Evolutionary conservation across 208 protist species (phyloP), one percentile per base, ranked within the genome.

Genomic region (Eutreptiella sp.): DNA sequence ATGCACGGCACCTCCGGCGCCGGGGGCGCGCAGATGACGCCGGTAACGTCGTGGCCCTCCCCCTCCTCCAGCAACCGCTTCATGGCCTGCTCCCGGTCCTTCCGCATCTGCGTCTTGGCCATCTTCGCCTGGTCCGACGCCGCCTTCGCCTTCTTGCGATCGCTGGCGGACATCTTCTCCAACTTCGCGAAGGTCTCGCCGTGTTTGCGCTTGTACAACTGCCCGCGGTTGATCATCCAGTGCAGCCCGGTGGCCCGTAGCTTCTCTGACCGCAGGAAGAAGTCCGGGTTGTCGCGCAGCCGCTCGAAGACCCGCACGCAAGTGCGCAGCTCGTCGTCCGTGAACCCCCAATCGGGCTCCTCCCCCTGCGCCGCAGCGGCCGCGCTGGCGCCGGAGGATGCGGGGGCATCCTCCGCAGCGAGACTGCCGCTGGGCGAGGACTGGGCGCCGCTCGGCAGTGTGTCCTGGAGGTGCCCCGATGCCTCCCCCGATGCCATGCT

Each of bases 191-290:
- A 82, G 26, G 79, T 47, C 1, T 85, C 74, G 4, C 77, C 78
- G 71, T 84, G 73, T 48, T 79, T 75, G 21, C 76, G 77, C 43
- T 88, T 89, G 24, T 67, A 81, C 46, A 83, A 73, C 53, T 78
- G 85, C 43, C 83, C 79, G 42, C 85, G 83, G 1, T 79, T 88
- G 68, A 92, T 92, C 83, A 88, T 89, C 3, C 80, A 88, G 74
- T 88, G 89, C 38, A 92, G 79, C 26, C 85, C 79, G 43, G 79
- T 88, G 53, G 87, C 83, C 23, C 67, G 60, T 3, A 92, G 74
- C 54, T 86, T 83, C 1, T 73, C 68, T 57, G 89, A 83, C 26
- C 80, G 76, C 26, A 89, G 69, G 59, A 85, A 92, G 38, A 92
- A 70, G 16, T 73, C 57, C 24, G 85, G 85, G 54, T 89, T 74